A percentile compares a stretch with the other conserved stretches of the same genome.
Conservation (phyloP, 2,329 filamentous ascomycete genomes). For the Pyrenochaeta sp. region DNA sequence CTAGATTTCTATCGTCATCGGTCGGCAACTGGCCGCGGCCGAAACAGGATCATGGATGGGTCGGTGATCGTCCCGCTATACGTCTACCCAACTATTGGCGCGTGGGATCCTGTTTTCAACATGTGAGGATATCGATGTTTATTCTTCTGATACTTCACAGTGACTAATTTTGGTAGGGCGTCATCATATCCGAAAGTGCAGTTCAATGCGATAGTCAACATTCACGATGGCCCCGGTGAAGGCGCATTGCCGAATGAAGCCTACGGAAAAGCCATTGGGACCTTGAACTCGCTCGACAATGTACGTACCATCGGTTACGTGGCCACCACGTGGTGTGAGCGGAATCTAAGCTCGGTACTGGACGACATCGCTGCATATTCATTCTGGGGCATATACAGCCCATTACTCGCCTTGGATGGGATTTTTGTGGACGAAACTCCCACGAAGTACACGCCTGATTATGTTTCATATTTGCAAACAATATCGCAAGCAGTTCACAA, state of each 20-base stretch:
- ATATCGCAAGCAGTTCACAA: constrained; percentile 22
- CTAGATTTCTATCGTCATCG: constrained; percentile 4
- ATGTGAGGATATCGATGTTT: constrained; percentile 41
- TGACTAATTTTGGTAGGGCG: constrained; percentile 28
- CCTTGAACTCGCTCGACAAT: constrained; percentile 54
- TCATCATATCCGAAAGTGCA: constrained; percentile 48
- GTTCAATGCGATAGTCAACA: constrained; percentile 61
- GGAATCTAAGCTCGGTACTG: constrained; percentile 26
- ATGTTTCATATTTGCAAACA: constrained; percentile 27
- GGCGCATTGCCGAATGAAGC: constrained; percentile 52
- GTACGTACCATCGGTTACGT: constrained; percentile 60
- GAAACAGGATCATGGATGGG: constrained; percentile 20
- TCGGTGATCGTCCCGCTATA: constrained; percentile 59
- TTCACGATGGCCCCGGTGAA: constrained; percentile 57
- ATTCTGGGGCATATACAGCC: constrained; percentile 51
- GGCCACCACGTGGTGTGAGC: constrained; percentile 56
- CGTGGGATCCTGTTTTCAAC: constrained; percentile 55
- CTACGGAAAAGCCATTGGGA: constrained; percentile 53
- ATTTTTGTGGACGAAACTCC: constrained; percentile 61
- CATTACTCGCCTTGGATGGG: constrained; percentile 52
- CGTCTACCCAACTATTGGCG: constrained; percentile 56
- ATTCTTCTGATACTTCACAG: constrained; percentile 1
- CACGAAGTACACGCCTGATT: constrained; percentile 21
- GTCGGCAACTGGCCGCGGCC: constrained; percentile 11
- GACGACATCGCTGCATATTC: constrained; percentile 56